A percentile compares a stretch with the other conserved stretches of the same genome.
phyloP scores from a whole-genome alignment of 495 filamentous ascomycete genomes.

The Neurospora terricola region DNA sequence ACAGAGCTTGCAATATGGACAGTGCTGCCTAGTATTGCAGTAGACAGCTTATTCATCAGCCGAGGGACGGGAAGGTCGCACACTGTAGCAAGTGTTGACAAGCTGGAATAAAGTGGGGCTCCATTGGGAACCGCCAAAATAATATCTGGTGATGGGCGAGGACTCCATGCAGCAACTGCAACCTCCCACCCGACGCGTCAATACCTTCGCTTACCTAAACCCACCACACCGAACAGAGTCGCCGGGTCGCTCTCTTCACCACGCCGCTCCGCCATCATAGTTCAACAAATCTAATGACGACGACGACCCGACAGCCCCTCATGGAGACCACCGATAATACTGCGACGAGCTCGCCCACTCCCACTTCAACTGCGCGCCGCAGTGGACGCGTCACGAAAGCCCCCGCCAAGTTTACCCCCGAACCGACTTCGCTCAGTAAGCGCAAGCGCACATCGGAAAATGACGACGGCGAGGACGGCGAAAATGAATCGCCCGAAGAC shows the following conservation, averaged over 20 bases:
- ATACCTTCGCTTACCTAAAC: constrained; percentile 15
- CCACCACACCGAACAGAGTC: constrained; percentile 3
- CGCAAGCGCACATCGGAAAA: constrained; percentile 44
- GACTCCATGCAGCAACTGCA: neutral
- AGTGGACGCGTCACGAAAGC: constrained; percentile 73
- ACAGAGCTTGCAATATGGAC: neutral
- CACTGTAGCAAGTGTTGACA: neutral
- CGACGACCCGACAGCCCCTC: constrained; percentile 22
- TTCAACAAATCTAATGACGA: constrained; percentile 23
- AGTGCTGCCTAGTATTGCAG: neutral
- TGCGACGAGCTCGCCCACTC: constrained; percentile 29
- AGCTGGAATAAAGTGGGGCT: neutral
- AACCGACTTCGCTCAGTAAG: constrained; percentile 36
- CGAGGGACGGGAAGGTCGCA: neutral
- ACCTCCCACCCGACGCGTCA: constrained; percentile 21
- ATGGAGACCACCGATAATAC: constrained; percentile 49
- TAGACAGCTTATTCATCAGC: neutral
- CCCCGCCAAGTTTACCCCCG: constrained; percentile 54
- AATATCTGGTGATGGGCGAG: constrained; percentile 16
- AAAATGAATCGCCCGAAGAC: constrained; percentile 47
- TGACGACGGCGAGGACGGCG: constrained; percentile 38
- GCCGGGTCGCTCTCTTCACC: neutral
- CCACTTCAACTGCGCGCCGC: constrained; percentile 48
- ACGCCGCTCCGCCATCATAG: constrained; percentile 6
- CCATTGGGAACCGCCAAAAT: constrained; percentile 18